Evolutionary conservation across 2,329 filamentous ascomycete species (phyloP).

Genomic region (Gliomastix tumulicola): DNA sequence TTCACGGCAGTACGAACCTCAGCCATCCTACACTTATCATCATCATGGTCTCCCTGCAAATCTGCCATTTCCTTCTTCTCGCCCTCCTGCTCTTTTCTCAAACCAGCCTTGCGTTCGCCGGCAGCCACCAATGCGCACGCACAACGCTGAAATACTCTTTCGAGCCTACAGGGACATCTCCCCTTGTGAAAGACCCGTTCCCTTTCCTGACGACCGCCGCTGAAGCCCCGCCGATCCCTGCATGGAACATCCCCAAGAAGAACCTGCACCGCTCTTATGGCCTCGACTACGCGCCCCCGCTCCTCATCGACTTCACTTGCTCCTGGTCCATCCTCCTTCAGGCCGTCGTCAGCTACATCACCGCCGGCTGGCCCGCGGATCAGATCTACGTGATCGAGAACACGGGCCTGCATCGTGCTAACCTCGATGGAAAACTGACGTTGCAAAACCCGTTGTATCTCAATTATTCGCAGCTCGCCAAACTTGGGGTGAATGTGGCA

Average conservation of each 20-base stretch:
- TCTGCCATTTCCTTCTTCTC: too few relatives aligned
- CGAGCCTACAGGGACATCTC: too few relatives aligned
- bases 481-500: conserved; percentile 44
- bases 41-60: too few relatives aligned
- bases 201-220: conserved; percentile 25
- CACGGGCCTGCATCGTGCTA: conserved; percentile 47
- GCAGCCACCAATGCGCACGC: too few relatives aligned
- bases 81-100: too few relatives aligned
- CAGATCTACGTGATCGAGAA: conserved; percentile 55
- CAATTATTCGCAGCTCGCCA: conserved; percentile 39
- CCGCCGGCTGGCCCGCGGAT: conserved; percentile 48
- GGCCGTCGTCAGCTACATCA: conserved; percentile 48
- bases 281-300: conserved; percentile 33
- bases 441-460: conserved; percentile 51
- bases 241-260: conserved; percentile 32
- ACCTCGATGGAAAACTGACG: conserved; percentile 36
- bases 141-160: too few relatives aligned
- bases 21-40: too few relatives aligned
- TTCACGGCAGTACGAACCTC: too few relatives aligned
- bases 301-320: conserved; percentile 53
- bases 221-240: conserved; percentile 32
- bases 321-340: conserved; percentile 49
- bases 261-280: conserved; percentile 29
- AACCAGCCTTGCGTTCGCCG: too few relatives aligned
- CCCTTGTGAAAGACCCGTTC: conserved; percentile 33